Conservation (phyloP, 352 stramenopile species). For the Hyphochytrium catenoides region DNA sequence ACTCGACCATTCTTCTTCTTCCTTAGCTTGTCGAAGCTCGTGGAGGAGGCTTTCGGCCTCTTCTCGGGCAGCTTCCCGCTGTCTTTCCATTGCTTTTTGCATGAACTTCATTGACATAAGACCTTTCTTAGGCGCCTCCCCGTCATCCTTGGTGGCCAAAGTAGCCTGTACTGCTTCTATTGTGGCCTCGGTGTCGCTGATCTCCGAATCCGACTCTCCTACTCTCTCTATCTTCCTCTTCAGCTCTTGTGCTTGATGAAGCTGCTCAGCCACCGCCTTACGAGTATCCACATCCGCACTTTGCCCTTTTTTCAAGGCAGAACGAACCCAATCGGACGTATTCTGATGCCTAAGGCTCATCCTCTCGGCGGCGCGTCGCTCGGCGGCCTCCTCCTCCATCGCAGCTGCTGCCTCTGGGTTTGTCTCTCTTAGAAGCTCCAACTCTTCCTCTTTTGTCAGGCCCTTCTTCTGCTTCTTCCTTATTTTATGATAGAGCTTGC, state of each 20-base stretch:
- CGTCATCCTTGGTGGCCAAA: too few species aligned
- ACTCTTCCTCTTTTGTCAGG: slow-evolving; percentile 59
- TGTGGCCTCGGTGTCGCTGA: slow-evolving; percentile 23
- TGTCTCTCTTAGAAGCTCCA: slow-evolving; percentile 34
- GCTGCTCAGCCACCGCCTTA: slow-evolving; percentile 56
- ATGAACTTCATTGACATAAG: slow-evolving; percentile 95
- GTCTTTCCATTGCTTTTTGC: slow-evolving; percentile 83
- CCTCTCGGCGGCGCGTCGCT: slow-evolving; percentile 82
- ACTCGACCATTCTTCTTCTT: slow-evolving; percentile 33
- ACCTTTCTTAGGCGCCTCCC: slow-evolving; percentile 17
- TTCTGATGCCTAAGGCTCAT: slow-evolving; percentile 94
- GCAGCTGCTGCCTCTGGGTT: slow-evolving; percentile 40
- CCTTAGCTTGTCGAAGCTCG: slow-evolving; percentile 57
- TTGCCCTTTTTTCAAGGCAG: slow-evolving; percentile 71
- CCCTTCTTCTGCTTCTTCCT: slow-evolving; percentile 75
- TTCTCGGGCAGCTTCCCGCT: slow-evolving; percentile 65
- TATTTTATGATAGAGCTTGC: slow-evolving; percentile 95
- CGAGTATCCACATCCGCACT: slow-evolving; percentile 73
- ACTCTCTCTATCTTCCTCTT: slow-evolving; percentile 68
- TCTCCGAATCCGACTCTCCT: slow-evolving; percentile 26
- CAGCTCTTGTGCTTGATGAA: slow-evolving; percentile 72
- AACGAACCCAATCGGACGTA: slow-evolving; percentile 90
- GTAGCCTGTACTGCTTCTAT: slow-evolving; percentile 15
- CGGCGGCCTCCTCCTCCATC: slow-evolving; percentile 50
- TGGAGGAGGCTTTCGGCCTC: slow-evolving; percentile 76